Conservation (phyloP, 805 yeast genomes). For the Komagataella populi region DNA sequence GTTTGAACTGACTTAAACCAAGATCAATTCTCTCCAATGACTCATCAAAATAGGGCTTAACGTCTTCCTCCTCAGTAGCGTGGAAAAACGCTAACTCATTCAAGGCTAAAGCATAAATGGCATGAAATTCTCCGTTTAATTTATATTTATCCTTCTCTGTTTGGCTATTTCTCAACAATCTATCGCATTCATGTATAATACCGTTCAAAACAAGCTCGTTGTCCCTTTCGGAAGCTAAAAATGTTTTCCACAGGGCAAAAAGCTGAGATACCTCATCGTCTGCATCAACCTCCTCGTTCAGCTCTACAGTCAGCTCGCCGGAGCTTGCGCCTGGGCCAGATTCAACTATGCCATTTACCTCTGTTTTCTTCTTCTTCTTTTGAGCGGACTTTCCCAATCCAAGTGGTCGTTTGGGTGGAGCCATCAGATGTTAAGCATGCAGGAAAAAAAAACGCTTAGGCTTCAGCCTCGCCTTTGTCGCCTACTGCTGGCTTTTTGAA, state of each 20-base stretch:
- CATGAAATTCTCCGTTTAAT: conserved; percentile 43
- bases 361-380: conserved; percentile 4
- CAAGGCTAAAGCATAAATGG: conserved; percentile 62
- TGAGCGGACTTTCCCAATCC: conserved; percentile 47
- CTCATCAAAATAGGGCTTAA: conserved; percentile 49
- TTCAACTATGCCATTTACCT: conserved; percentile 10
- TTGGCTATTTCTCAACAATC: conserved; percentile 40
- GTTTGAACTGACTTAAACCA: conserved; percentile 40
- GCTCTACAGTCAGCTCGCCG: conserved; percentile 42
- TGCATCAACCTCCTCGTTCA: conserved; percentile 56
- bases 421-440: conserved; percentile 9
- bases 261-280: conserved; percentile 74
- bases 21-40: conserved; percentile 55
- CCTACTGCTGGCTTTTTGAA: background rate
- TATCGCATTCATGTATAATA: conserved; percentile 83
- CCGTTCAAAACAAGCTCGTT: conserved; percentile 65
- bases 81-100: conserved; percentile 50
- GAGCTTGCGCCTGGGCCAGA: background rate
- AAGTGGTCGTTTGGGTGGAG: conserved; percentile 49
- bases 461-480: background rate
- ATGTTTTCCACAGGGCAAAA: conserved; percentile 58
- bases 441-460: conserved; percentile 5
- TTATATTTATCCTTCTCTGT: conserved; percentile 8
- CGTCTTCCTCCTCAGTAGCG: conserved; percentile 13
- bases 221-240: conserved; percentile 38